Conservation (phyloP, 352 stramenopile species). For the Elongisporangium anandrum region DNA sequence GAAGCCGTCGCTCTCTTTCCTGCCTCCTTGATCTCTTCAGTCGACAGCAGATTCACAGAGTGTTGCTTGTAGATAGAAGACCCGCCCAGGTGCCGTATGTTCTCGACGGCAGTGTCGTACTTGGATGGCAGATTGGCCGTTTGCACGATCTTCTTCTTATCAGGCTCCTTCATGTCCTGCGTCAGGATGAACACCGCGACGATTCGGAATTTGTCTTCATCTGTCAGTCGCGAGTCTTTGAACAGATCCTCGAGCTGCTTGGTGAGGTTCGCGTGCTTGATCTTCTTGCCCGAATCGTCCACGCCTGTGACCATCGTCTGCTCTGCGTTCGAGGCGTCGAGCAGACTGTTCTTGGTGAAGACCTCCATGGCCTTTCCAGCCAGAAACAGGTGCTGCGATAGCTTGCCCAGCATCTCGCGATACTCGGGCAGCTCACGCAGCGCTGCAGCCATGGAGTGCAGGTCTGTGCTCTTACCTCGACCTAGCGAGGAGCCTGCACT, state of each 20-base stretch:
- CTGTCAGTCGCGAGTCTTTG: slow-evolving; percentile 66
- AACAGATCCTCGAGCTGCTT: slow-evolving; percentile 90
- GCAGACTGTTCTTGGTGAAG: slow-evolving; percentile 84
- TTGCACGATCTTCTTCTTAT: slow-evolving; percentile 85
- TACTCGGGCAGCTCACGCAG: slow-evolving; percentile 94
- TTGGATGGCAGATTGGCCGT: slow-evolving; percentile 77
- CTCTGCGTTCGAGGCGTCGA: slow-evolving; percentile 93
- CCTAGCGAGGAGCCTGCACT: slow-evolving; percentile 77
- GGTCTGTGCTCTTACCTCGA: slow-evolving; percentile 79
- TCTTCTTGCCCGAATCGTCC: slow-evolving; percentile 89
- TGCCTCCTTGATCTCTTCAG: slow-evolving; percentile 64
- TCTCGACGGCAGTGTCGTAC: slow-evolving; percentile 54
- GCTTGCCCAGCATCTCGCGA: slow-evolving; percentile 91
- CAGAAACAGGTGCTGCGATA: slow-evolving; percentile 94
- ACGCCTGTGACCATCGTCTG: slow-evolving; percentile 94
- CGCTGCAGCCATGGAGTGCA: slow-evolving; percentile 91
- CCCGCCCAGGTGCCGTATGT: slow-evolving; percentile 60
- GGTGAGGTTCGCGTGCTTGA: slow-evolving; percentile 80
- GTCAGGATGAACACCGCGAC: slow-evolving; percentile 92
- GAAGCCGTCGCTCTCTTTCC: slow-evolving; percentile 53
- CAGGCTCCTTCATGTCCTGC: slow-evolving; percentile 87
- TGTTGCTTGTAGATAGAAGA: slow-evolving; percentile 60
- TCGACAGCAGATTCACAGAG: slow-evolving; percentile 42
- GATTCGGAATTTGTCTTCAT: slow-evolving; percentile 87
- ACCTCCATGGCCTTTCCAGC: slow-evolving; percentile 92